A percentile compares a stretch with the other conserved stretches of the same genome.
Evolutionary conservation across 768 basidiomycete genomes (phyloP).

Genomic region (Solioccasus polychromus): DNA sequence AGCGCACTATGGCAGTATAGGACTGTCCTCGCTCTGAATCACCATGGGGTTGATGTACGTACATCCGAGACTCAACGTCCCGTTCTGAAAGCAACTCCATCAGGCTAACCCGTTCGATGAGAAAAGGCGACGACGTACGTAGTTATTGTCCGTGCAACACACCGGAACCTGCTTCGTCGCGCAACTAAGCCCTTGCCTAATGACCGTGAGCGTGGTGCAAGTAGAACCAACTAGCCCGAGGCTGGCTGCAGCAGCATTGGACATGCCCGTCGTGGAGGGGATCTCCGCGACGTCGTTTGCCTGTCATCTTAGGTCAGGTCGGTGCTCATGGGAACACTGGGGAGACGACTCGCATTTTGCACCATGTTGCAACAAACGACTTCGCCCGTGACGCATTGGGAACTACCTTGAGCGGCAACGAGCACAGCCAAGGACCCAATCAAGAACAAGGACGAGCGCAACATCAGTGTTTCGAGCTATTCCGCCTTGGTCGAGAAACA

Average conservation of each 20-base stretch:
- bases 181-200: constrained; percentile 8
- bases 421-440: constrained; percentile 4
- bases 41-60: constrained; percentile 4
- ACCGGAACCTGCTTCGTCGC: constrained; percentile 10
- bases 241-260: constrained; percentile 4
- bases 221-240: constrained; percentile 13
- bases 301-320: not conserved
- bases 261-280: constrained; percentile 6
- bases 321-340: not conserved
- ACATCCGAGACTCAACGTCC: constrained; percentile 13
- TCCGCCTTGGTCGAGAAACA: not conserved
- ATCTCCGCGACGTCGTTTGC: constrained; percentile 6
- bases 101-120: not conserved
- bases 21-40: not conserved
- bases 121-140: constrained; percentile 3
- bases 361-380: constrained; percentile 11
- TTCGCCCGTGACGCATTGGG: constrained; percentile 8
- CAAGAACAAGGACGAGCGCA: constrained; percentile 3
- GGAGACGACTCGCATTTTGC: constrained; percentile 7
- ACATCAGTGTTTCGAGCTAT: constrained; percentile 2
- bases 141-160: constrained; percentile 15
- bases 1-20: not conserved
- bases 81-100: constrained; percentile 5
- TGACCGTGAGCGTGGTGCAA: constrained; percentile 12
- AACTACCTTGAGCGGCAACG: constrained; percentile 4